Conservation (phyloP, 176 grass and related monocot species). For the Musa schizocarpa region DNA sequence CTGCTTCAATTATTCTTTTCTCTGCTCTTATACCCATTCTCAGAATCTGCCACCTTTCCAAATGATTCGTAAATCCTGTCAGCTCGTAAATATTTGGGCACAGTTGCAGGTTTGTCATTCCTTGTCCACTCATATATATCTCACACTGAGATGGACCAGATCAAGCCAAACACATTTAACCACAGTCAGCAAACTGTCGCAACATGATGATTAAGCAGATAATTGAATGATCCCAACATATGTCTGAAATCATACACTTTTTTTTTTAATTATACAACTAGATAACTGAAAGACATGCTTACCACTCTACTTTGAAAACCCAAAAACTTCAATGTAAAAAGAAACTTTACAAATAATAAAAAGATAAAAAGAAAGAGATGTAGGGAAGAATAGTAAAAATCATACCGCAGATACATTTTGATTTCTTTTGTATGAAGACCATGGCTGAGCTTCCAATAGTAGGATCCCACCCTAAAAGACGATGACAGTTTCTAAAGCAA, state of each 20-base stretch:
- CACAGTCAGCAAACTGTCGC: too few species aligned
- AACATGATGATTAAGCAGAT: not conserved
- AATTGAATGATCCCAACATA: not conserved
- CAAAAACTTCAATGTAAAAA: not conserved
- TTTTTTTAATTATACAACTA: not conserved
- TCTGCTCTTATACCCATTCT: too few species aligned
- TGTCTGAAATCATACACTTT: not conserved
- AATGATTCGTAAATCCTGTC: too few species aligned
- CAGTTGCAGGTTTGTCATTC: too few species aligned
- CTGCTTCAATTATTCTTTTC: too few species aligned
- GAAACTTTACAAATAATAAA: not conserved
- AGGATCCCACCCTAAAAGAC: constrained; percentile 70
- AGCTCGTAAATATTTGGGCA: too few species aligned
- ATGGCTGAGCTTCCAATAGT: constrained; percentile 88
- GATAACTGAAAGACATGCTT: not conserved
- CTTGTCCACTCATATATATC: too few species aligned
- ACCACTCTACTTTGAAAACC: not conserved
- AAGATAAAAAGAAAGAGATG: not conserved
- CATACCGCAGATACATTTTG: constrained; percentile 59
- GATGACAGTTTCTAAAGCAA: not conserved
- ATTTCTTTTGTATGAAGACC: constrained; percentile 85
- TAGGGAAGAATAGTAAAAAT: not conserved
- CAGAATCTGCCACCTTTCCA: too few species aligned
- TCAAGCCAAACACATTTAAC: too few species aligned
- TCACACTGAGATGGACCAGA: too few species aligned